Evolutionary conservation across 257 asterid genomes (phyloP), one percentile per base, ranked within the genome.

Genomic region (Ocimum tenuiflorum): DNA sequence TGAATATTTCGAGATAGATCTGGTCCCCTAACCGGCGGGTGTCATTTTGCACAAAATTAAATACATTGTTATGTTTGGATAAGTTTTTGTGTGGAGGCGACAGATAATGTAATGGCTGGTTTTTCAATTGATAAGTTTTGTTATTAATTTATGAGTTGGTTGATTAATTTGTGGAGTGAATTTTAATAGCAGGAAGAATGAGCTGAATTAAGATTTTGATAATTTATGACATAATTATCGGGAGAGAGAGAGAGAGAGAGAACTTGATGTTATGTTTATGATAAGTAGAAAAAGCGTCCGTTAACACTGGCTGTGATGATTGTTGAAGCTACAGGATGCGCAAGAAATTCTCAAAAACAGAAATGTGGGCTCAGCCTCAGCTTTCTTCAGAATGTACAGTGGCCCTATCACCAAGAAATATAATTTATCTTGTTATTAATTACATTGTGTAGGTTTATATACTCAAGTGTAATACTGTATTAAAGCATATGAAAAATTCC

Each of bases 301-400:
- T 35, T 53, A 19, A 67, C 45, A 42, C 31, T 70, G 68, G 72
- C 23, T 14, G 69, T 77, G 78, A 72, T 77, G 81, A 77, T 77
- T 72, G 72, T 56, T 68, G 78, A 67, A 76, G 73, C 60, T 75
- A 71, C 81, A 76, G 59, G n/a, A 45, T 47, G 59, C 9, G 60
- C 35, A 57, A 52, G 3, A 27, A 27, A 27, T 27, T 4, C 31
- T 27, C 31, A 31, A 35, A 27, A 27, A 50, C 65, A 29, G 31
- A 42, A 19, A 2, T 60, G 60, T 75, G 75, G 75, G 69, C 76
- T 75, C 75, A 29, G 49, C 14, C 27, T 35, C 60, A 48, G 41
- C 6, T 15, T 36, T 52, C 53, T 35, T 70, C 60, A 69, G 48
- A 33, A 19, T 63, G 27, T 67, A 6, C 27, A 36, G 38, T 23